Evolutionary conservation across 2,329 filamentous ascomycete species (phyloP), one percentile per base, ranked within the genome.

Genomic region (Scedosporium apiospermum): DNA sequence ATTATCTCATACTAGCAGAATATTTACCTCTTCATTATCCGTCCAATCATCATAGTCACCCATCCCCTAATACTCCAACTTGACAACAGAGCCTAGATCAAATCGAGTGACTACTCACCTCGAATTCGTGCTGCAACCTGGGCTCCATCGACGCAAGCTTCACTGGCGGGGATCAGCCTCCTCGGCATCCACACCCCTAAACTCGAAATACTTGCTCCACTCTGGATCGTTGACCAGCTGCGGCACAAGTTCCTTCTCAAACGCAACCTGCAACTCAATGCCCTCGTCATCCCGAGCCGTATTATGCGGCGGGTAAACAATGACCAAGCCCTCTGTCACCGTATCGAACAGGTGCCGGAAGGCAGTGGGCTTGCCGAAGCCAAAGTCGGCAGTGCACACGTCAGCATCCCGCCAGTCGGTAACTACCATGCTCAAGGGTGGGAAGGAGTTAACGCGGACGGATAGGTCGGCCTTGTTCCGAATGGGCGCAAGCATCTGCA

Each of bases 171-270:
- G 9, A 12, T 10, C 12, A 4, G 34, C 34, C 10, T 60, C 59
- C 34, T 60, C 65, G 2, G 65, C 60, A 58, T 75, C 73, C 21
- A 77, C 65, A 0, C 74, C 75, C 30, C 75, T 65, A 57, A 71
- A 76, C 63, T 76, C 74, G 63, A 77, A 76, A 23, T 71, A 77
- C 61, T 67, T 62, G 38, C 64, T 72, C 73, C 72, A 75, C 62
- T 76, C 70, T 3, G 61, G 38, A 62, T 77, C 74, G 3, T 72
- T 62, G 1, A 76, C 66, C n/a, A 78, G 59, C 3, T 61, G 63
- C 27, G 69, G 46, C 1, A 68, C 67, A 5, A 76, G 57, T 1
- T 69, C 68, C 65, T 71, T 74, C 67, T 77, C 74, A 30, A 73
- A 73, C 0, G 68, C 66, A 16, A 77, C 68, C 1, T 68, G 65